Conservation (phyloP, 1,284 basidiomycete genomes). For the Cutaneotrichosporon daszewskae region DNA sequence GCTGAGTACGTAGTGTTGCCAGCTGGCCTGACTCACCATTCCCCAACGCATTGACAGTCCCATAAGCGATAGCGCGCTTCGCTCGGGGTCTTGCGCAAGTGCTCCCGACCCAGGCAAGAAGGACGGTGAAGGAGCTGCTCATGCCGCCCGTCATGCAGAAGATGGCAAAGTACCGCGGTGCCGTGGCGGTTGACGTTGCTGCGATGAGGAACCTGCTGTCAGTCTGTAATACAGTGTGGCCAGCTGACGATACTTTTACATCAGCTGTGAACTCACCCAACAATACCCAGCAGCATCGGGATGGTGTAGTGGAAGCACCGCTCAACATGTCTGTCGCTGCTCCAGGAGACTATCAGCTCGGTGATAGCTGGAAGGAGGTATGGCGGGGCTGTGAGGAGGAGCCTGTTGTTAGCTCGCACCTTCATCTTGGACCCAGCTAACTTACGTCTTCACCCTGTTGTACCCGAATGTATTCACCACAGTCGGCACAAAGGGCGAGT, state of each 20-base stretch:
- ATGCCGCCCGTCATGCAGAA: constrained; percentile 32
- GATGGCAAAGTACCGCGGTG: constrained; percentile 28
- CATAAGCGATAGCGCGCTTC: constrained; percentile 36
- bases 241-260: background rate
- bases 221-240: background rate
- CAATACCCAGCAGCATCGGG: constrained; percentile 38
- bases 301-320: constrained; percentile 43
- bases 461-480: constrained; percentile 34
- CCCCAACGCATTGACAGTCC: constrained; percentile 33
- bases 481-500: constrained; percentile 30
- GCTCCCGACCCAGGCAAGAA: constrained; percentile 35
- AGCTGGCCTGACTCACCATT: constrained; percentile 14
- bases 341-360: constrained; percentile 28
- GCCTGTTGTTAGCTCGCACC: constrained; percentile 15
- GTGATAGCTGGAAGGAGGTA: constrained; percentile 32
- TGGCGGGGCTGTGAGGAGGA: constrained; percentile 35
- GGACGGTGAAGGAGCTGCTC: constrained; percentile 30
- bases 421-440: no score
- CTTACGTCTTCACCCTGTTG: constrained; percentile 11
- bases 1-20: no score
- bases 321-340: constrained; percentile 28
- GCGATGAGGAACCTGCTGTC: constrained; percentile 26
- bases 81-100: constrained; percentile 35
- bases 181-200: constrained; percentile 23
- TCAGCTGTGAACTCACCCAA: constrained; percentile 20